phyloP scores from a whole-genome alignment of 2,329 filamentous ascomycete species.

The Pseudocercospora fuligena region DNA sequence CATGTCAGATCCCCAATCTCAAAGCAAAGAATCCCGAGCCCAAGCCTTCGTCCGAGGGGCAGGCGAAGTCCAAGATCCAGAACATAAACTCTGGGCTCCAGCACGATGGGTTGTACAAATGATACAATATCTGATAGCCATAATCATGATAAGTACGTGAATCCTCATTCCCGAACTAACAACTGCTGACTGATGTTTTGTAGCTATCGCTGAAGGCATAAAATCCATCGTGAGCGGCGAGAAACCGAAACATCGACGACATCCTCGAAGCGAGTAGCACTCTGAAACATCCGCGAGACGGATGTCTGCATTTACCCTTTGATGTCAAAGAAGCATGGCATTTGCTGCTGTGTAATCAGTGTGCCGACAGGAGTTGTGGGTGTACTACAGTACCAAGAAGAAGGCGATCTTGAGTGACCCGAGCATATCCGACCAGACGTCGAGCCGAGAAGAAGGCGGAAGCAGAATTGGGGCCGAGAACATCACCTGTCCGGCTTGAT shows the following conservation, averaged over 20 bases:
- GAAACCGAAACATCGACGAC: conserved; percentile 19
- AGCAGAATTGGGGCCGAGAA: background rate
- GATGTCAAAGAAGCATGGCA: conserved; percentile 10
- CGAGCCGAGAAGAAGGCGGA: background rate
- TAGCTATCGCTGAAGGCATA: conserved; percentile 33
- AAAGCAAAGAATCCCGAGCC: conserved; percentile 26
- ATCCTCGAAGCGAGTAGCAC: conserved; percentile 6
- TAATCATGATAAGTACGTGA: conserved; percentile 33
- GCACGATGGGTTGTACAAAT: conserved; percentile 34
- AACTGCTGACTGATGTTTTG: conserved; percentile 6
- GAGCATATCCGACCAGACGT: conserved; percentile 20
- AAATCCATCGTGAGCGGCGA: conserved; percentile 30
- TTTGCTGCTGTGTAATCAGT: background rate
- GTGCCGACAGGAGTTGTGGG: conserved; percentile 1
- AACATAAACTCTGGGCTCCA: conserved; percentile 34
- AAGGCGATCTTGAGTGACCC: conserved; percentile 17
- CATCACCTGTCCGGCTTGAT: background rate
- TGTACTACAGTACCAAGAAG: background rate
- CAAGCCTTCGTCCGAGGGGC: conserved; percentile 34
- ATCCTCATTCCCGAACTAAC: too few species aligned
- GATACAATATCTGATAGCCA: conserved; percentile 35
- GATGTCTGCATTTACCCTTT: conserved; percentile 17
- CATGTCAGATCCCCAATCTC: conserved; percentile 15
- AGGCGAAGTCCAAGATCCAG: conserved; percentile 33
- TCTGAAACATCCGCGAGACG: background rate